Conservation (phyloP, 371 early-diverging fungal genomes). For the Mucor indicus region DNA sequence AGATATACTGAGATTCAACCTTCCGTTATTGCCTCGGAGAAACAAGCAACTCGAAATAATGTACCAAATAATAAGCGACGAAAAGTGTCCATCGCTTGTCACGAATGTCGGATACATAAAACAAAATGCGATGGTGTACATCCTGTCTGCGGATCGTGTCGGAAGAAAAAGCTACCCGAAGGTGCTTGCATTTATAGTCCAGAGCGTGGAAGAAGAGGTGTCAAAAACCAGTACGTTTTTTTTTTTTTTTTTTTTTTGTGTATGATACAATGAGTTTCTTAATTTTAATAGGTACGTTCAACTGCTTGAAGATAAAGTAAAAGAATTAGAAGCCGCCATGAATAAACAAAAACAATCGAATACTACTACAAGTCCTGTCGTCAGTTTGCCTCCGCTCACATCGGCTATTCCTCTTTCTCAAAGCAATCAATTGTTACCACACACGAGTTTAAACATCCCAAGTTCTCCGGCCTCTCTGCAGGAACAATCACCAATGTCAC, state of each 20-base stretch:
- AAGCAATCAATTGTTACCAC: background rate
- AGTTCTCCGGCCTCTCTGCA: background rate
- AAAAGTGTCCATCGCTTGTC: slow-evolving; percentile 23
- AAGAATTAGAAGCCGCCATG: slow-evolving; percentile 16
- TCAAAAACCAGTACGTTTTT: slow-evolving; percentile 31
- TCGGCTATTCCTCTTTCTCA: background rate
- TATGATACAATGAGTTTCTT: no score
- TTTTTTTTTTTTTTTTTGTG: no score
- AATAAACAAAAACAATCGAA: slow-evolving; percentile 7
- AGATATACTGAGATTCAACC: no score
- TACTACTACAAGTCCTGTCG: no score
- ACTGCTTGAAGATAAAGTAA: slow-evolving; percentile 21
- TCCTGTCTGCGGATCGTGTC: slow-evolving; percentile 23
- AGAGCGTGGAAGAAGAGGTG: slow-evolving; percentile 21
- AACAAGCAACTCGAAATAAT: no score
- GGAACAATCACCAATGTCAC: no score
- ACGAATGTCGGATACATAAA: slow-evolving; percentile 23
- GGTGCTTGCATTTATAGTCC: slow-evolving; percentile 19
- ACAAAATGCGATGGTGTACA: slow-evolving; percentile 25
- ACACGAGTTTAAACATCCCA: background rate
- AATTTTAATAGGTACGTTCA: slow-evolving; percentile 28
- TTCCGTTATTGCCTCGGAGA: no score
- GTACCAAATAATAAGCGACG: slow-evolving; percentile 19
- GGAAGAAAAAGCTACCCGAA: slow-evolving; percentile 19
- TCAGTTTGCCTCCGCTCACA: background rate